A percentile compares a stretch with the other conserved stretches of the same genome.
phyloP scores from a whole-genome alignment of 495 filamentous ascomycete genomes.

The Tuber magnatum region DNA sequence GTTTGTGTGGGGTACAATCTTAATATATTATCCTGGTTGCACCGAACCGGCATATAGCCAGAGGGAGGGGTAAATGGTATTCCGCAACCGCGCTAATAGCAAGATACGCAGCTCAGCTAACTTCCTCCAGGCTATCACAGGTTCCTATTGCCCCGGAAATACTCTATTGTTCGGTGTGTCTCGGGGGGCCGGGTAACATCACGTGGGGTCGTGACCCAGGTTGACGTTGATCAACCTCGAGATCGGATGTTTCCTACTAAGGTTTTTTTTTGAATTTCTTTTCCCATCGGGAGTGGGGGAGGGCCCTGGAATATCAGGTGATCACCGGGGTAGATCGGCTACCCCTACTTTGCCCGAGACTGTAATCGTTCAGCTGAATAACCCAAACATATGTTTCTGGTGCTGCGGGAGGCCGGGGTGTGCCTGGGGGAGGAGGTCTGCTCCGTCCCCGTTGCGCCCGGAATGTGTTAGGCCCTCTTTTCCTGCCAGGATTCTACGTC shows the following conservation, averaged over 20 bases:
- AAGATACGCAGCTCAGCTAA: neutral
- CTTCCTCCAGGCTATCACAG: neutral
- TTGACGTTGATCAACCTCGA: neutral
- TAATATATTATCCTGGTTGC: too few relatives aligned
- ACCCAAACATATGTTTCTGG: neutral
- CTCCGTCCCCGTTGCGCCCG: neutral
- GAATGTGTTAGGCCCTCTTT: neutral
- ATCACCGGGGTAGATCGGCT: neutral
- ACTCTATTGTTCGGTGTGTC: neutral
- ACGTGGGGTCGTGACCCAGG: neutral
- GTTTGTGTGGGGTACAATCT: too few relatives aligned
- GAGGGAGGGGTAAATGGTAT: neutral
- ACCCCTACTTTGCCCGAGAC: neutral
- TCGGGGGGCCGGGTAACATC: neutral
- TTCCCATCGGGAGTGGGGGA: neutral
- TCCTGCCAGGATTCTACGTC: neutral
- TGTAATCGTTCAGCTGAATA: neutral
- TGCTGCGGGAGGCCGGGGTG: neutral
- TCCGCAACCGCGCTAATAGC: neutral
- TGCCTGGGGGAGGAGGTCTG: neutral
- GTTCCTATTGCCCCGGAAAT: neutral
- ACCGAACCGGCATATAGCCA: too few relatives aligned
- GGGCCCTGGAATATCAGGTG: neutral
- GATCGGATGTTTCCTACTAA: too few relatives aligned
- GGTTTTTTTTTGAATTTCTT: too few relatives aligned